Conservation (phyloP, 1,139 yeast genomes). For the Pichia cactophila region DNA sequence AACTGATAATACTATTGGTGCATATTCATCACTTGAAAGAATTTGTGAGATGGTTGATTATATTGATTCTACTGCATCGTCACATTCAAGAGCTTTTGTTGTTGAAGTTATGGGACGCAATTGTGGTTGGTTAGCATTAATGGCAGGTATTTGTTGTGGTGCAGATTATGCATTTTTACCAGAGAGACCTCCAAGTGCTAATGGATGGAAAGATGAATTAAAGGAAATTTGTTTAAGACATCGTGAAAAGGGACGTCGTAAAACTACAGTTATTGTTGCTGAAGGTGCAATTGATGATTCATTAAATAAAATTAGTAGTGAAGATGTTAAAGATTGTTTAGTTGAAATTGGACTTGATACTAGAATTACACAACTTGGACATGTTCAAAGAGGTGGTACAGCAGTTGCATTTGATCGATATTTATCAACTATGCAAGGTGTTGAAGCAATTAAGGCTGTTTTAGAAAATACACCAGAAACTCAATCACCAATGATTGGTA, state of each 20-base stretch:
- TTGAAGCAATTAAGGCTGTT: constrained; percentile 92
- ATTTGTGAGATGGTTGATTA: constrained; percentile 91
- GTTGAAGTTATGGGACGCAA: constrained; percentile 99
- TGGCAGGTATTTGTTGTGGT: constrained; percentile 94
- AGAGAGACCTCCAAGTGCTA: constrained; percentile 69
- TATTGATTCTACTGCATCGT: constrained; percentile 93
- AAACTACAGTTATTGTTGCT: constrained; percentile 92
- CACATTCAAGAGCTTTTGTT: constrained; percentile 95
- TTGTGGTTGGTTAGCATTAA: constrained; percentile 96
- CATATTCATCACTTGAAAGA: constrained; percentile 86
- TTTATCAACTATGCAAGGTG: constrained; percentile 93
- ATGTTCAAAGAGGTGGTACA: constrained; percentile 97
- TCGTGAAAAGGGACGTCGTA: constrained; percentile 81
- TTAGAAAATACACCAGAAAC: constrained; percentile 81
- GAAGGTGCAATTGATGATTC: constrained; percentile 93
- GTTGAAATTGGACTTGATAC: constrained; percentile 86
- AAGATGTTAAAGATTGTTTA: constrained; percentile 70
- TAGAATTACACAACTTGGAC: constrained; percentile 90
- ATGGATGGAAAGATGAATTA: constrained; percentile 71
- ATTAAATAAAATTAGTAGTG: constrained; percentile 71
- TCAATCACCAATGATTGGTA: constrained; percentile 93
- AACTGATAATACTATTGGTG: constrained; percentile 95
- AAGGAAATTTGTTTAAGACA: constrained; percentile 66
- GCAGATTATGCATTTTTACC: constrained; percentile 94
- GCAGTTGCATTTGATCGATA: constrained; percentile 92